These are phyloP conservation scores for Cymbidium sinense DNA, from an alignment of 106 monocot species.

Conservation along the genomic window DNA sequence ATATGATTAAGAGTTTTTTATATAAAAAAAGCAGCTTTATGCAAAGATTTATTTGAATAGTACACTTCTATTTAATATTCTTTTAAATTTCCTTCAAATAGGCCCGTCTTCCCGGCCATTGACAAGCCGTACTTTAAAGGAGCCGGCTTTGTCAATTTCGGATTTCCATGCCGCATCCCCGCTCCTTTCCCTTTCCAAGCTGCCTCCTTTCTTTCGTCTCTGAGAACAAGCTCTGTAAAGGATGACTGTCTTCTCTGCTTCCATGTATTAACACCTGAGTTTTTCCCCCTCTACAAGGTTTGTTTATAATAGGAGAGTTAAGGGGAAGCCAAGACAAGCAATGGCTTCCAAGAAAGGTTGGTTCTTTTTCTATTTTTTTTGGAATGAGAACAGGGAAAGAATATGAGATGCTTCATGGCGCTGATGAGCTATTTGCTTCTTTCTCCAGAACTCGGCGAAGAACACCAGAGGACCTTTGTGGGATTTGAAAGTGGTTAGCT, in stretches of 20 bases:
- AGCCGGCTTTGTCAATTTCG: background rate
- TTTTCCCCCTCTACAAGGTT: background rate
- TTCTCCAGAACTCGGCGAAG: slow-evolving; percentile 13
- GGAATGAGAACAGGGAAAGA: background rate
- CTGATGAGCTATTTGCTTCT: slow-evolving; percentile 18
- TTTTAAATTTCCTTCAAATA: background rate
- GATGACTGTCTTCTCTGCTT: background rate
- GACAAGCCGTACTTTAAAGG: slow-evolving; percentile 9
- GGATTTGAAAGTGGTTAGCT: slow-evolving; percentile 16
- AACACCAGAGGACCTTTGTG: background rate
- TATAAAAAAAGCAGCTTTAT: background rate
- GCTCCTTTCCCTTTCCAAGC: background rate
- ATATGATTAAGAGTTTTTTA: too few species aligned
- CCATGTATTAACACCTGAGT: background rate
- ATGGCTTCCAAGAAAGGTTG: slow-evolving; percentile 28
- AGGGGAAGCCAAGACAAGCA: background rate
- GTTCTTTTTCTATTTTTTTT: background rate
- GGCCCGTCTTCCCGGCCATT: background rate
- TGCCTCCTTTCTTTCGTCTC: background rate
- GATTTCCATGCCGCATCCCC: background rate
- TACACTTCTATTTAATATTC: background rate
- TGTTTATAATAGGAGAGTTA: background rate
- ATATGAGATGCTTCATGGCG: slow-evolving; percentile 11
- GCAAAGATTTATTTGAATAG: background rate
- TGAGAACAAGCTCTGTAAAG: background rate